These are phyloP conservation scores for Epithemia pelagica DNA, from an alignment of 108 stramenopile genomes.

Conservation along the genomic window DNA sequence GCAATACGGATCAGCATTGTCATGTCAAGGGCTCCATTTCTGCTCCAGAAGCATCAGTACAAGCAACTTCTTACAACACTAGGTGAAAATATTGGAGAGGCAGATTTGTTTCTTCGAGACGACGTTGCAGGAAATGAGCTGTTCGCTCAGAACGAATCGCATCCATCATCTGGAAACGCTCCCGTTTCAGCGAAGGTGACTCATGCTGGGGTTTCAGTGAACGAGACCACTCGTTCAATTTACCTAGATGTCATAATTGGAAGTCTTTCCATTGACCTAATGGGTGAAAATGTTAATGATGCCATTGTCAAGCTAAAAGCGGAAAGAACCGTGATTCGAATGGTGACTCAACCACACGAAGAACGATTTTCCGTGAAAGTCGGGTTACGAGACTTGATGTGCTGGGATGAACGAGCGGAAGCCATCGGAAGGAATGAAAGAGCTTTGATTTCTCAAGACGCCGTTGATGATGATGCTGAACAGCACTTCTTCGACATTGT, in stretches of 20 bases:
- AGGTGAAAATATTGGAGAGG: conserved; percentile 61
- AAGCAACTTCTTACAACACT: conserved; percentile 58
- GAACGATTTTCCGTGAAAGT: conserved; percentile 29
- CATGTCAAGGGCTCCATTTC: conserved; percentile 49
- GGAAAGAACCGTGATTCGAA: conserved; percentile 35
- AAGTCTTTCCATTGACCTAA: conserved; percentile 49
- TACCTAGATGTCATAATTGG: conserved; percentile 46
- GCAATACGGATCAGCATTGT: conserved; percentile 56
- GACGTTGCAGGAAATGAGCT: background rate
- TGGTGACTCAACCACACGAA: conserved; percentile 45
- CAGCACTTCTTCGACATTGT: conserved; percentile 47
- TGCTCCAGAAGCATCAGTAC: conserved; percentile 53
- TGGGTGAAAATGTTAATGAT: conserved; percentile 30
- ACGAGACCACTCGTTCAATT: conserved; percentile 40
- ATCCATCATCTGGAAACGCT: no score
- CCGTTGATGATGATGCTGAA: conserved; percentile 2
- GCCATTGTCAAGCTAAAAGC: conserved; percentile 45
- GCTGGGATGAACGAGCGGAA: conserved; percentile 47
- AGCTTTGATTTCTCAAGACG: conserved; percentile 42
- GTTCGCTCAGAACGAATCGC: conserved; percentile 1
- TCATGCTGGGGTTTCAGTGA: conserved; percentile 57
- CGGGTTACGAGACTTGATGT: conserved; percentile 59
- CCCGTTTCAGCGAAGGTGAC: conserved; percentile 15
- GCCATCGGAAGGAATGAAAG: conserved; percentile 41
- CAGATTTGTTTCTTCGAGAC: conserved; percentile 53